Base-by-base conservation (phyloP, 495 filamentous ascomycete species). In the Hypoxylon fragiforme region DNA sequence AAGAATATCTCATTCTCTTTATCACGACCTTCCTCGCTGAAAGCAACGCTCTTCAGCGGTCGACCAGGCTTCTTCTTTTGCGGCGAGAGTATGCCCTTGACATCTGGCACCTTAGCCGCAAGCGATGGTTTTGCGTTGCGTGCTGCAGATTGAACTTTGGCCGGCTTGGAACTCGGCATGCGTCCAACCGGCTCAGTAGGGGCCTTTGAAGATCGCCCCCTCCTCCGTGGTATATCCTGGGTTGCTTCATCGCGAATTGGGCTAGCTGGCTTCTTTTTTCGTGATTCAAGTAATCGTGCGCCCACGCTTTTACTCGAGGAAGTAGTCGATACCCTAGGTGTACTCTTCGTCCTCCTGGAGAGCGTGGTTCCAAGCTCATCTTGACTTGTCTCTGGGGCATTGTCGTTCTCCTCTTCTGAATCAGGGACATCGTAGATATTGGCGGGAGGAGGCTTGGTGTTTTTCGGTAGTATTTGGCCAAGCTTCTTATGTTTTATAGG, bases 81-180 rank as follows among this genome's bases (percentile, higher is more conserved):
- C 0, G 73, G 76, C 0, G 70, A 66, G 32, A 76, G 44, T 32
- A 78, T 78, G 8, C 74, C 70, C 32, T 73, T 74, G 13, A 70
- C 24, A 8, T 44, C 38, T 5, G 55, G 52, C 6, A 39, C 11
- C n/a, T 57, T 60, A 15, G 42, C 37, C 35, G 14, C 13, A 13
- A 48, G 32, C 3, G 31, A 46, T 28, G 30, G 16, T 15, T 24
- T 26, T 36, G 36, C 36, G 40, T 43, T 18, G 43, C 15, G 37
- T 32, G 31, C 22, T 43, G 18, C 28, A 15, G 3, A 47, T 15
- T 30, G 36, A n/a, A 41, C 11, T 42, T 50, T 51, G 13, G 50
- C 37, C 12, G 28, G 20, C 28, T 36, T 45, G 28, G 52, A 32
- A 22, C 41, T 36, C 21, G 57, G 15, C 1, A 44, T 28, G 7